Evolutionary conservation across 108 stramenopile species (phyloP), one percentile per base, ranked within the genome.

Genomic region (Fragilaria crotonensis): DNA sequence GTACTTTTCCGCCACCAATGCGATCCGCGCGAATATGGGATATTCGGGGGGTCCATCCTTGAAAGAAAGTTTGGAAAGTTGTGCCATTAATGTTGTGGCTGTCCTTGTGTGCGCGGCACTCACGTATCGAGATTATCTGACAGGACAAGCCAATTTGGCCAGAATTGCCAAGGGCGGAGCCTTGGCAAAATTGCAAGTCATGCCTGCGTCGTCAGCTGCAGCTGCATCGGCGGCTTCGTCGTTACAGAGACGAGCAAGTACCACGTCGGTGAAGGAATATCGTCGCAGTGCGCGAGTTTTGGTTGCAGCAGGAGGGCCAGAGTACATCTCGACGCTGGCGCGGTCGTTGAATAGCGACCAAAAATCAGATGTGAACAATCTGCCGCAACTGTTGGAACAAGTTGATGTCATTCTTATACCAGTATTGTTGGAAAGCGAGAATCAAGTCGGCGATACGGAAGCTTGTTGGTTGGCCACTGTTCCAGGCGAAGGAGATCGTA

Each of bases 401-500:
- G 72, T 72, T 4, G 84, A 91, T 45, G 59, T 87, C n/a, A 27
- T 91, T 22, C 59, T 91, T 47, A 71, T 91, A 0, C 90, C 90
- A 0, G 81, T 88, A 9, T 70, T 85, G 29, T 58, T 90, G 9
- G 63, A 81, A 33, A 52, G 45, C 1, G 70, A 73, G n/a, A 68
- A 29, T 32, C 46, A 68, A 27, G 79, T 70, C 45, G 77, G 73
- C 5, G 82, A 83, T 57, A 50, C 62, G 0, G 62, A 63, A 51
- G 9, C 62, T 22, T 63, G 63, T 17, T 84, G 83, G 83, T 62
- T 45, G 45, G 54, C 60, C 47, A 71, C 83, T 14, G 33, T 59
- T 32, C 66, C 83, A 23, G 63, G 48, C 0, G 58, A 57, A 23
- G 67, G 62, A 33, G 80, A 81, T 68, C 76, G 77, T 11, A 91